Evolutionary conservation across 2,329 filamentous ascomycete genomes (phyloP).

Genomic region (Neodidymelliopsis sp.): DNA sequence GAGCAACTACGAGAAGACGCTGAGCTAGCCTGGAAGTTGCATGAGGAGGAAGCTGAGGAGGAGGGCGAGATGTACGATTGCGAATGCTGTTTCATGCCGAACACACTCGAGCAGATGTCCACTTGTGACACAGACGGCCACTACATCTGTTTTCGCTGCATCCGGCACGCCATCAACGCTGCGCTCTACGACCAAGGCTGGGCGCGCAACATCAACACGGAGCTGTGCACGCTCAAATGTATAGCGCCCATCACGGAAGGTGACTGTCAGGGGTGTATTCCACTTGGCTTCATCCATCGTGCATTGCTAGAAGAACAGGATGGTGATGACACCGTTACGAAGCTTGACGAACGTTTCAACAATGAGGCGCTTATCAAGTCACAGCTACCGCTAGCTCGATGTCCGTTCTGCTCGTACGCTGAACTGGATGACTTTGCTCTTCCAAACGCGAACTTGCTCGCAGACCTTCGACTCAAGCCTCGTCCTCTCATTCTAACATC

Average conservation of each 20-base stretch:
- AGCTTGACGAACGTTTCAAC: conserved; percentile 80
- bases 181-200: conserved; percentile 94
- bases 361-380: conserved; percentile 78
- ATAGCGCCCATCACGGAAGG: conserved; percentile 71
- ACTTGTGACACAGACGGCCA: conserved; percentile 74
- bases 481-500: conserved; percentile 41
- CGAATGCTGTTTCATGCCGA: conserved; percentile 77
- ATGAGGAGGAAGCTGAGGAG: conserved; percentile 58
- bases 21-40: conserved; percentile 54
- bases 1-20: conserved; percentile 52
- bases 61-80: conserved; percentile 68
- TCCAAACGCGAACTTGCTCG: conserved; percentile 34
- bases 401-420: conserved; percentile 90
- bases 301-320: conserved; percentile 75
- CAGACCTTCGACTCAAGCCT: conserved; percentile 37
- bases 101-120: conserved; percentile 76
- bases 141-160: conserved; percentile 81
- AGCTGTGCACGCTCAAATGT: conserved; percentile 78
- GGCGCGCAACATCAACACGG: conserved; percentile 77
- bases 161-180: conserved; percentile 82
- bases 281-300: conserved; percentile 71
- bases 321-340: conserved; percentile 74
- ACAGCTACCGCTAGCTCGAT: conserved; percentile 77
- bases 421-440: conserved; percentile 71
- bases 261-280: conserved; percentile 76